Evolutionary conservation across 2,329 filamentous ascomycete genomes (phyloP), one percentile per base, ranked within the genome.

Genomic region (Alternaria metachromatica): DNA sequence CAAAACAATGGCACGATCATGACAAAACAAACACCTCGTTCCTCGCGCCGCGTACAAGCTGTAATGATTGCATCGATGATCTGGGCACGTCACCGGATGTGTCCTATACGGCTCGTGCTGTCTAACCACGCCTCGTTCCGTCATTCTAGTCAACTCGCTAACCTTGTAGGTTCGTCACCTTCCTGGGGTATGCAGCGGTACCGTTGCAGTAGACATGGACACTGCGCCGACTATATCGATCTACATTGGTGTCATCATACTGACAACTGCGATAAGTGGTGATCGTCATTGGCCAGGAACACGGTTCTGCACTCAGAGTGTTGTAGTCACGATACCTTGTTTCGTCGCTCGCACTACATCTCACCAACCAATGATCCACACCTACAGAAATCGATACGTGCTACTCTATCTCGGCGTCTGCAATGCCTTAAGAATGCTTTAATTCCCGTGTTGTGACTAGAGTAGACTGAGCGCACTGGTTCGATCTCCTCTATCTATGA

Each of bases 1-100:
- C 71, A 78, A 77, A 73, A 73, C 71, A 78, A 78, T 76, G 76
- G 73, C 74, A 77, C 68, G 65, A 74, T 75, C 65, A 76, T 72
- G 72, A 75, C 69, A 65, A 74, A 67, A 53, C 59, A 59, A 49
- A 50, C 33, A 58, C 49, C 7, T 45, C 43, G 53, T 30, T 44
- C 37, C n/a, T 44, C 23, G 23, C 53, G 20, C 51, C 5, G 33
- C 30, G 21, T 30, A 11, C n/a, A 30, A 37, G 8, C 30, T n/a
- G 46, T 45, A 48, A 53, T 13, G 18, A 51, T 25, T 23, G 54
- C 53, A 45, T 9, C 20, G 53, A 18, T 45, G 37, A 44, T 44
- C 5, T 45, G n/a, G 25, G 25, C 2, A 45, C 21, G 26, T 8
- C 10, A 21, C 12, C 28, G 18, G 33, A 37, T 15, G 5, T 51